These are phyloP conservation scores for Trichoderma parareesei DNA, from an alignment of 495 filamentous ascomycete genomes.

Conservation along the genomic window DNA sequence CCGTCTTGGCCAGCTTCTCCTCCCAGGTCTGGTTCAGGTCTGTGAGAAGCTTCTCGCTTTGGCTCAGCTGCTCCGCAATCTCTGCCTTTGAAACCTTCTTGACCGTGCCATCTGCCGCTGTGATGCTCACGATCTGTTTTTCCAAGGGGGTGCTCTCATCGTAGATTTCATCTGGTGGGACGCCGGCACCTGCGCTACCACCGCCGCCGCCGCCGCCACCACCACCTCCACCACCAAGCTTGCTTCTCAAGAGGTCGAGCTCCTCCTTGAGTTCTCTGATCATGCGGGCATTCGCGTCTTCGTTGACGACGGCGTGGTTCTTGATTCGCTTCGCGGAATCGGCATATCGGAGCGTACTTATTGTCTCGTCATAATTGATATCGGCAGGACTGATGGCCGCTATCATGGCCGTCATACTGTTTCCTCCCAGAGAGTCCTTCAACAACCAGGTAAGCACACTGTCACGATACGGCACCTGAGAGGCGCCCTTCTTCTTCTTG, in stretches of 20 bases:
- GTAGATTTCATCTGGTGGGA: conserved; percentile 69
- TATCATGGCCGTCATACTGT: conserved; percentile 99
- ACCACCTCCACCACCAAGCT: conserved; percentile 52
- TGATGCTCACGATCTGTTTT: conserved; percentile 93
- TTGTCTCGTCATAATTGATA: conserved; percentile 98
- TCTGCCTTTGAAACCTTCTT: conserved; percentile 98
- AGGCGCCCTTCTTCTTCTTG: conserved; percentile 70
- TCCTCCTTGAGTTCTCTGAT: conserved; percentile 97
- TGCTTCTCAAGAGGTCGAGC: conserved; percentile 74
- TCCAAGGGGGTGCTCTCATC: conserved; percentile 86
- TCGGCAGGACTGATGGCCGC: conserved; percentile 96
- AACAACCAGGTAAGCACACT: conserved; percentile 93
- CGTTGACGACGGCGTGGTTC: conserved; percentile 99
- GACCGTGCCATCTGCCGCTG: conserved; percentile 71
- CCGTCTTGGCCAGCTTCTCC: conserved; percentile 88
- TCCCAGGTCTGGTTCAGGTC: conserved; percentile 99
- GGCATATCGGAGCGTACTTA: conserved; percentile 91
- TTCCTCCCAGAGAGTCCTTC: conserved; percentile 95
- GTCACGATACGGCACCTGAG: conserved; percentile 94
- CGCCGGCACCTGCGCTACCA: conserved; percentile 26
- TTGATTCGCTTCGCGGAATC: conserved; percentile 98
- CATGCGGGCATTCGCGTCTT: conserved; percentile 98
- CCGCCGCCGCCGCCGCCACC: conserved; percentile 43
- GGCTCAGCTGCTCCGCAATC: conserved; percentile 90
- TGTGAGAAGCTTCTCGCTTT: conserved; percentile 90